Conservation (phyloP, 2,329 filamentous ascomycete species). For the Cordyceps militaris region DNA sequence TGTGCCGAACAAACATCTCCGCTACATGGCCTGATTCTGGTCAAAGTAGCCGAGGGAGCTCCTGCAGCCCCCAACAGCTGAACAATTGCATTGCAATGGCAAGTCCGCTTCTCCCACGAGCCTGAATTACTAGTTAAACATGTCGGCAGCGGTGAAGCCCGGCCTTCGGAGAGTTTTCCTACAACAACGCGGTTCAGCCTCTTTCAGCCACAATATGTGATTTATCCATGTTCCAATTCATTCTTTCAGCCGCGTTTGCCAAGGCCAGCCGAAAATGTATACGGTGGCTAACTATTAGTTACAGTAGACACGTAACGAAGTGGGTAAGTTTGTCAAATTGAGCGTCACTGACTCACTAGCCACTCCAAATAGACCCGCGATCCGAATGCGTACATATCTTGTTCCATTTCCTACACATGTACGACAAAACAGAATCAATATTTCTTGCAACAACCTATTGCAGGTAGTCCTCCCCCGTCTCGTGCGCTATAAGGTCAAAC, state of each 20-base stretch:
- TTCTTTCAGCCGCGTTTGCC: background rate
- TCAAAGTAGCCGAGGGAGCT: no score
- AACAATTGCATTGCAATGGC: no score
- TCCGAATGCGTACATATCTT: no score
- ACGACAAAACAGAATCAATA: no score
- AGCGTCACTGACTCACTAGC: no score
- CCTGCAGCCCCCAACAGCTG: no score
- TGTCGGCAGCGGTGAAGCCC: background rate
- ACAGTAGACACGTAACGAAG: background rate
- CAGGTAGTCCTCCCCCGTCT: constrained; percentile 9
- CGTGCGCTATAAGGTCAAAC: constrained; percentile 10
- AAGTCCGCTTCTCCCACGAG: background rate
- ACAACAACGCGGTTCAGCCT: background rate
- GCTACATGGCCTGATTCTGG: no score
- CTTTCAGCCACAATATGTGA: background rate
- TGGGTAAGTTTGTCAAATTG: no score
- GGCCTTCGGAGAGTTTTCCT: background rate
- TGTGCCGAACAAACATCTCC: no score
- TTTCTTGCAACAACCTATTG: no score
- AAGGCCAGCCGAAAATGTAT: background rate
- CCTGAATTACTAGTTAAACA: background rate
- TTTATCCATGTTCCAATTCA: background rate
- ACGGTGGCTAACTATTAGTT: background rate
- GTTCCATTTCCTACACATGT: no score
- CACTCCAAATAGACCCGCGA: no score